A percentile compares a stretch with the other conserved stretches of the same genome.
Conservation (phyloP, 2,329 filamentous ascomycete species). For the Fusarium pseudoanthophilum region DNA sequence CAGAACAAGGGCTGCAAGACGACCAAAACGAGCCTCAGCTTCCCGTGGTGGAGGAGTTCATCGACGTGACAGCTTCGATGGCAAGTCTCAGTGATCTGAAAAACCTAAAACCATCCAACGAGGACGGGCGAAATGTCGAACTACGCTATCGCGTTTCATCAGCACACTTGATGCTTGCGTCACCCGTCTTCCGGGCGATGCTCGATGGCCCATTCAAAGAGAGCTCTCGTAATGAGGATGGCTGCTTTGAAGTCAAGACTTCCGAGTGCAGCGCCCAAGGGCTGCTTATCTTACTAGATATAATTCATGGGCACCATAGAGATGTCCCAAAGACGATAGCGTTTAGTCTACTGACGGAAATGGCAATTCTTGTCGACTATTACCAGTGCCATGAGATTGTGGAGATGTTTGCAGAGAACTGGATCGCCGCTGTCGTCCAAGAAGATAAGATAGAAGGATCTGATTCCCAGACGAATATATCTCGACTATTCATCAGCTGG, state of each 20-base stretch:
- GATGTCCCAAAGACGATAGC: constrained; percentile 15
- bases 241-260: not conserved
- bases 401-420: not conserved
- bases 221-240: rapidly evolving
- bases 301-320: constrained; percentile 40
- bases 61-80: rapidly evolving
- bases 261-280: constrained; percentile 33
- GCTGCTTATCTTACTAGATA: constrained; percentile 35
- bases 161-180: not conserved
- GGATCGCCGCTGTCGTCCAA: rapidly evolving
- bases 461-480: rapidly evolving
- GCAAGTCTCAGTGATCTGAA: not conserved
- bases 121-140: not conserved
- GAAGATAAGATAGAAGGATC: rapidly evolving
- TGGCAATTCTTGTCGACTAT: constrained; percentile 43
- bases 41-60: rapidly evolving
- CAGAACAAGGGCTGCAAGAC: no score
- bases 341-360: constrained; percentile 27
- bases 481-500: rapidly evolving
- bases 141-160: not conserved
- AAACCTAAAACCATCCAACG: rapidly evolving
- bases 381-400: constrained; percentile 40
- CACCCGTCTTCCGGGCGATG: constrained; percentile 1
- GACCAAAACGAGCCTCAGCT: not conserved
- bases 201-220: not conserved